Percentiles rank a stretch among this genome's conserved stretches.
Evolutionary conservation across 2,329 filamentous ascomycete genomes (phyloP).

Genomic region (Aspergillus niger): DNA sequence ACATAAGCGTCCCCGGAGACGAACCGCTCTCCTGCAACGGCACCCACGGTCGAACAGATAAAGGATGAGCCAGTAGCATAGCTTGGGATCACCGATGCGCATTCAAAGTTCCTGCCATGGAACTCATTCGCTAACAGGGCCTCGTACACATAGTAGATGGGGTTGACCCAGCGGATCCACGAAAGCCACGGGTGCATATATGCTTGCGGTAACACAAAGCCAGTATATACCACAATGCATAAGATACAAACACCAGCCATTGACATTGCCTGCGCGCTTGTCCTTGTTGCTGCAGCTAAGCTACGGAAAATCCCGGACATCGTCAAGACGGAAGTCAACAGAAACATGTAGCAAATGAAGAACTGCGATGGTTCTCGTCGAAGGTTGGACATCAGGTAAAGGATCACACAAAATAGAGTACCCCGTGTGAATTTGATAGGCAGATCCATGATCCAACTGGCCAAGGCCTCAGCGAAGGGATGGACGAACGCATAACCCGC

Average conservation of each 20-base stretch:
- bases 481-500: conserved; percentile 17
- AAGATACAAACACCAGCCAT: conserved; percentile 35
- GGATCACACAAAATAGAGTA: conserved; percentile 31
- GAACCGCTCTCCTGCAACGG: conserved; percentile 53
- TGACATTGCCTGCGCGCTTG: conserved; percentile 56
- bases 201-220: conserved; percentile 43
- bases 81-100: conserved; percentile 22
- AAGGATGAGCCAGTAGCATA: conserved; percentile 12
- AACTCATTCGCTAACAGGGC: conserved; percentile 36
- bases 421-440: conserved; percentile 13
- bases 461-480: conserved; percentile 17
- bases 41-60: conserved; percentile 61
- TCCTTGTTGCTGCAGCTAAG: conserved; percentile 47
- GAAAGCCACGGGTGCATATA: conserved; percentile 54
- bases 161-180: conserved; percentile 41
- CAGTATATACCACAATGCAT: conserved; percentile 37
- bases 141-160: conserved; percentile 36
- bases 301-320: conserved; percentile 59
- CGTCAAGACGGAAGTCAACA: conserved; percentile 52
- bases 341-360: conserved; percentile 59
- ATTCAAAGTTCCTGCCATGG: conserved; percentile 27
- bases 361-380: conserved; percentile 52
- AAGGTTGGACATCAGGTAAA: conserved; percentile 62
- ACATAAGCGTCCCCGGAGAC: conserved; percentile 65
- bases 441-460: conserved; percentile 14